Conservation (phyloP, 345 rosid genomes). For the Citrus medica region DNA sequence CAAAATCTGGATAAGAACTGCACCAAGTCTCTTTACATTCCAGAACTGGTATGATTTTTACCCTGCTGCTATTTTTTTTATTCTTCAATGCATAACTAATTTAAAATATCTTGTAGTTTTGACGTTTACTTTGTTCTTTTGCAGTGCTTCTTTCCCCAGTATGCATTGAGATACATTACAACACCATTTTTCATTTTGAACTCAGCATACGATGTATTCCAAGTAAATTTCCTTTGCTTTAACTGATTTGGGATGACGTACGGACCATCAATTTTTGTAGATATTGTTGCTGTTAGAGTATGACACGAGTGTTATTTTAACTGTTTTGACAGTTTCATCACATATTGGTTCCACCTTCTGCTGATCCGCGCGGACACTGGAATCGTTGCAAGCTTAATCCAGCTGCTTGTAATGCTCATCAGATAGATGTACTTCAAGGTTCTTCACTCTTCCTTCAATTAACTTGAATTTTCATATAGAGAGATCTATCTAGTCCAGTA, state of each 20-base stretch:
- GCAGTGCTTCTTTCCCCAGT: slow-evolving; percentile 95
- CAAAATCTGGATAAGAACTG: slow-evolving; percentile 63
- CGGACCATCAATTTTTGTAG: background rate
- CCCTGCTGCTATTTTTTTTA: background rate
- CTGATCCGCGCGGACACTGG: slow-evolving; percentile 72
- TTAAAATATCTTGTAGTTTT: background rate
- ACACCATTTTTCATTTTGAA: slow-evolving; percentile 83
- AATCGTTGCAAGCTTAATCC: slow-evolving; percentile 62
- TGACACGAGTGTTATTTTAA: background rate
- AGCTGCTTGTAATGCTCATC: slow-evolving; percentile 48
- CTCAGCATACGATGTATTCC: slow-evolving; percentile 89
- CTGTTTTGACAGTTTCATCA: slow-evolving; percentile 62
- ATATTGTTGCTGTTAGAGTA: background rate
- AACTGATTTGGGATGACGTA: background rate
- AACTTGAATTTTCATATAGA: background rate
- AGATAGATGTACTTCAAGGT: slow-evolving; percentile 71
- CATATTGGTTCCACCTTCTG: slow-evolving; percentile 74
- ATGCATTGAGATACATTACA: slow-evolving; percentile 53
- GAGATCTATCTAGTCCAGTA: background rate
- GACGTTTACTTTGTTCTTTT: slow-evolving; percentile 12
- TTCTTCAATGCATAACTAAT: background rate
- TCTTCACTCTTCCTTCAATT: background rate
- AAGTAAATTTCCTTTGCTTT: slow-evolving; percentile 38
- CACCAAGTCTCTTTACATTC: slow-evolving; percentile 35
- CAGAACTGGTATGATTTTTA: slow-evolving; percentile 54